Base-by-base conservation (phyloP, 2,329 filamentous ascomycete species). In the Xylariaceae sp. region DNA sequence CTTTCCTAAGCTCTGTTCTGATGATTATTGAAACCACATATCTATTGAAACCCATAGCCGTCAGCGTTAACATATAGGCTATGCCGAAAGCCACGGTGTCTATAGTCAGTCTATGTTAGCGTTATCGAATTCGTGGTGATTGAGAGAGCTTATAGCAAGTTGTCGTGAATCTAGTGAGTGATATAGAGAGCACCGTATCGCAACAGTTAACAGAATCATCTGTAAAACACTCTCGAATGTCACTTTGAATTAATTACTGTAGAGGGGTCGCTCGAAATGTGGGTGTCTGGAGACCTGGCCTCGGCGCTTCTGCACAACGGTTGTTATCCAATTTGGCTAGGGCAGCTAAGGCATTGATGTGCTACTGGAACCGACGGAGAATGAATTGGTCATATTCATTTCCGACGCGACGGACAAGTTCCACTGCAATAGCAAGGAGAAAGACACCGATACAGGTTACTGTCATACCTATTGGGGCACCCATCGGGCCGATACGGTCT, bases 1-100 rank as follows among this genome's bases (percentile, higher is more conserved):
- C 67, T 81, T 81, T 53, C 79, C 79, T 37, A 81, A 58, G 6
- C 76, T 75, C 8, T 77, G 77, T 3, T 79, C 79, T 64, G 23
- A 77, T 64, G 42, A 77, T 76, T 44, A 69, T 72, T 50, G 77
- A 72, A 51, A 77, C 75, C 49, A 77, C 68, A 51, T 75, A 77
- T 23, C 75, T 75, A 35, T 77, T 77, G 55, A 75, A 77, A 35
- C 72, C 74, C 75, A 77, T 77, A 43, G 73, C 75, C 37, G 77
- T 63, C 57, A 77, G 54, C 75, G 77, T 77, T 49, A 77, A 57
- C 11, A 77, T 69, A 46, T 77, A 77, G 2, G 74, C 75, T 29
- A 76, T 47, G 11, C 73, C 75, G 46, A 77, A 76, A 4, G 73
- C 67, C 18, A 65, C 60, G 6, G 73, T 71, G 57, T 77, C 55